Percentiles rank a stretch among this genome's conserved stretches.
These are phyloP conservation scores for Debaryomyces sp. DNA, from an alignment of 1,139 yeast species.

Conservation along the genomic window DNA sequence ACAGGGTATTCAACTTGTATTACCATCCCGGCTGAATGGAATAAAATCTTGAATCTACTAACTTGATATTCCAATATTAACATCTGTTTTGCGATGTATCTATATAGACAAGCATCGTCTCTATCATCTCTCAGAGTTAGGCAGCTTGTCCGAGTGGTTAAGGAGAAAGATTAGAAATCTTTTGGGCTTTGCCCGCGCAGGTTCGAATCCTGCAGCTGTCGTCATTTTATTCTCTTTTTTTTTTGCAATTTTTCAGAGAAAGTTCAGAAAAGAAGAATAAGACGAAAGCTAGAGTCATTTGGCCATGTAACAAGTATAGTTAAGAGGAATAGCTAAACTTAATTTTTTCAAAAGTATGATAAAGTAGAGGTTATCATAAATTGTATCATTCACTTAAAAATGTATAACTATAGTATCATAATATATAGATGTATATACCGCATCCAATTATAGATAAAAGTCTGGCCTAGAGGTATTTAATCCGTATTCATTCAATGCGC, in stretches of 20 bases:
- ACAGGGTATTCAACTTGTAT: no score
- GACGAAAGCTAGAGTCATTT: no score
- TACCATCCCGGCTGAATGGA: no score
- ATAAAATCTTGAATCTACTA: no score
- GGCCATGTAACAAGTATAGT: neutral
- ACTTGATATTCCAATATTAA: no score
- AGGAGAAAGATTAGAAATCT: slow-evolving; percentile 61
- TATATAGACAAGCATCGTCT: no score
- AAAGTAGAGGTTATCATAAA: neutral
- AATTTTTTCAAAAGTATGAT: neutral
- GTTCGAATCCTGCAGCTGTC: slow-evolving; percentile 64
- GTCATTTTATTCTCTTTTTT: no score
- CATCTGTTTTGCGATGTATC: no score
- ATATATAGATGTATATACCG: neutral
- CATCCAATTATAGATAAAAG: slow-evolving; percentile 51
- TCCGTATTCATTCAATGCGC: slow-evolving; percentile 91
- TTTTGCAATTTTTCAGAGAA: no score
- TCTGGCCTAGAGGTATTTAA: slow-evolving; percentile 89
- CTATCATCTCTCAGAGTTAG: slow-evolving; percentile 12
- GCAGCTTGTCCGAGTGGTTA: slow-evolving; percentile 62
- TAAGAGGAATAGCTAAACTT: neutral
- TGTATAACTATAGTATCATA: neutral
- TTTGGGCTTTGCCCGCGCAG: slow-evolving; percentile 64
- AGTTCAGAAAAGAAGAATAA: no score
- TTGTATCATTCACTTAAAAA: neutral